Percentiles rank a stretch among this genome's conserved stretches.
Evolutionary conservation across 441 rosid genomes (phyloP).

Genomic region (Pelargonium myrrhifolium): DNA sequence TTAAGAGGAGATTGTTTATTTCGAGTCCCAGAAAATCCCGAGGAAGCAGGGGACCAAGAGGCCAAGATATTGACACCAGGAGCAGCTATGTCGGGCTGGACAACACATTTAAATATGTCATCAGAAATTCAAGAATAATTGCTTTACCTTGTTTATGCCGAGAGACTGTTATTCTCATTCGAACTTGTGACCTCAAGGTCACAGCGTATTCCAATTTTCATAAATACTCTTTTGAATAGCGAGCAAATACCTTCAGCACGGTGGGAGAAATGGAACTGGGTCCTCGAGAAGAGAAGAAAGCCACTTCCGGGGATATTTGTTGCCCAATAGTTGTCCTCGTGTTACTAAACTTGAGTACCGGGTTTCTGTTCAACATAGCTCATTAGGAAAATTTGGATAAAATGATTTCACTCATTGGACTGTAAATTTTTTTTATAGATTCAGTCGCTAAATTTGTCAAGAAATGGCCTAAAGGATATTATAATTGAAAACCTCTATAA

Average conservation of each 20-base stretch:
- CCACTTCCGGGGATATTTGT: constrained; percentile 45
- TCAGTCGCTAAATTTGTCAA: too few relatives aligned
- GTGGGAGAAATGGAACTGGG: constrained; percentile 57
- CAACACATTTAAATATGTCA: constrained; percentile 7
- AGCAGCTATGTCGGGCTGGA: constrained; percentile 43
- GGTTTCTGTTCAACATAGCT: constrained; percentile 24
- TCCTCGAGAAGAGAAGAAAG: constrained; percentile 64
- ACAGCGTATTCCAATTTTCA: too few relatives aligned
- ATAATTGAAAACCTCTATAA: too few relatives aligned
- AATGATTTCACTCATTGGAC: too few relatives aligned
- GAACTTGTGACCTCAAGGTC: too few relatives aligned
- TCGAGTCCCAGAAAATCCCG: not conserved
- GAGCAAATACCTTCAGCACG: constrained; percentile 48
- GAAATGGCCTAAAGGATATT: too few relatives aligned
- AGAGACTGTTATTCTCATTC: too few relatives aligned
- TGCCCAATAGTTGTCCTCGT: constrained; percentile 33
- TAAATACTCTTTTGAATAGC: not conserved
- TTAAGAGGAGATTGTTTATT: constrained; percentile 12
- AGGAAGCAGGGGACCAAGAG: constrained; percentile 38
- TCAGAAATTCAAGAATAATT: not conserved
- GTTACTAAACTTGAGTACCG: constrained; percentile 33
- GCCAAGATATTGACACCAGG: constrained; percentile 42
- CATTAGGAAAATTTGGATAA: not conserved
- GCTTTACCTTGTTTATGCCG: too few relatives aligned
- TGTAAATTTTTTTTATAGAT: too few relatives aligned